These are phyloP conservation scores for Fusarium robinianum DNA, from an alignment of 2,329 filamentous ascomycete species.

Conservation along the genomic window DNA sequence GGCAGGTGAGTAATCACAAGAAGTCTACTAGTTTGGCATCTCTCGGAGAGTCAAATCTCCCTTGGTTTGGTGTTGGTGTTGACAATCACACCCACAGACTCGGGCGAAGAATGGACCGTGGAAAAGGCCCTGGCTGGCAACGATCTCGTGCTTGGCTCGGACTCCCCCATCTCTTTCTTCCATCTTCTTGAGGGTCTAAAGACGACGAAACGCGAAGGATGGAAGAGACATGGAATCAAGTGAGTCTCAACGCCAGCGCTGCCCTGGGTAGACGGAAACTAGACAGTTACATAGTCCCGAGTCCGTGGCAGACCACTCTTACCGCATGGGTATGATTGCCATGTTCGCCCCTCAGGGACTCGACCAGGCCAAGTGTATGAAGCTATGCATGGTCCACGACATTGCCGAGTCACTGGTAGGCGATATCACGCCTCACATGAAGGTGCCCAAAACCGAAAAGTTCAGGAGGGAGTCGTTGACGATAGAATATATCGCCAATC, in stretches of 20 bases:
- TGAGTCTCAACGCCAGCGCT: constrained; percentile 7
- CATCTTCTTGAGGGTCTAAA: constrained; percentile 92
- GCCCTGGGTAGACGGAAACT: neutral
- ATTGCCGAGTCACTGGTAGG: constrained; percentile 97
- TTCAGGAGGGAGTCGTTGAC: constrained; percentile 80
- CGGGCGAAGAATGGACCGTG: constrained; percentile 51
- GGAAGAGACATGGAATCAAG: constrained; percentile 81
- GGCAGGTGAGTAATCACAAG: constrained; percentile 2
- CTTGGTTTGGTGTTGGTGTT: neutral
- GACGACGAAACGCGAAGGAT: constrained; percentile 94
- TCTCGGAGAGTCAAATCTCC: neutral
- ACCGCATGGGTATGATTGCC: constrained; percentile 95
- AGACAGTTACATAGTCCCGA: constrained; percentile 63
- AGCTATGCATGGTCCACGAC: constrained; percentile 95
- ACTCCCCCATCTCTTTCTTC: constrained; percentile 86
- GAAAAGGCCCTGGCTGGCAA: constrained; percentile 64
- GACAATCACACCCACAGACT: constrained; percentile 4
- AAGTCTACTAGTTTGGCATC: neutral
- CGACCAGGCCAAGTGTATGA: constrained; percentile 82
- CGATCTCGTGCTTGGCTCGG: constrained; percentile 60
- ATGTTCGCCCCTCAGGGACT: constrained; percentile 80
- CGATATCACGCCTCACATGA: constrained; percentile 93
- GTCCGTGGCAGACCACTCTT: constrained; percentile 98
- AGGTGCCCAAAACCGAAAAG: constrained; percentile 87
- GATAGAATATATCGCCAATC: constrained; percentile 84